phyloP scores from a whole-genome alignment of 176 grass and related monocot species.

The Oryza rufipogon region DNA sequence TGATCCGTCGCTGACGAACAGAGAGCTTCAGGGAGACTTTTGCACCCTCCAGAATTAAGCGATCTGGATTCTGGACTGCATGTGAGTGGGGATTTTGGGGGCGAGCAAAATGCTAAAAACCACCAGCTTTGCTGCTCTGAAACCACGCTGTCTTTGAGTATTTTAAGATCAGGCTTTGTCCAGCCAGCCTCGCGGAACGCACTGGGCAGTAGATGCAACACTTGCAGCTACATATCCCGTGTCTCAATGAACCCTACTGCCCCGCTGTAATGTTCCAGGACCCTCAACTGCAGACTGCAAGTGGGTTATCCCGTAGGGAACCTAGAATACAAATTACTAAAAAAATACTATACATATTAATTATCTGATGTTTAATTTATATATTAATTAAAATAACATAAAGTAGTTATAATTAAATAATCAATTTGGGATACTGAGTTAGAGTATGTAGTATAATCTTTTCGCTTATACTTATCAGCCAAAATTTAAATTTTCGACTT shows the following conservation, averaged over 20 bases:
- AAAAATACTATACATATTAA: too few species aligned
- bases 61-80: constrained; percentile 32
- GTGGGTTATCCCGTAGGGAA: not conserved
- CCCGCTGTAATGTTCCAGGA: constrained; percentile 4
- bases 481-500: too few species aligned
- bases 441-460: too few species aligned
- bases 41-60: not conserved
- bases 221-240: not conserved
- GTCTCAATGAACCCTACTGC: constrained; percentile 12
- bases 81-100: not conserved
- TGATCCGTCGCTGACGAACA: constrained; percentile 18
- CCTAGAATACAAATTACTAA: too few species aligned
- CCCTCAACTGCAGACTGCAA: not conserved
- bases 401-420: too few species aligned
- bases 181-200: not conserved
- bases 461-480: too few species aligned
- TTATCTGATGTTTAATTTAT: too few species aligned
- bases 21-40: not conserved
- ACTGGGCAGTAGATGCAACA: not conserved
- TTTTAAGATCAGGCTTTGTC: not conserved
- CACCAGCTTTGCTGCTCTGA: constrained; percentile 20
- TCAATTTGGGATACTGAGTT: too few species aligned
- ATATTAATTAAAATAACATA: too few species aligned
- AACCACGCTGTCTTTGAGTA: constrained; percentile 24
- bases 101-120: constrained; percentile 9